These are phyloP conservation scores for Triticum timopheevii DNA, from an alignment of 176 grass and related monocot species.

Conservation along the genomic window DNA sequence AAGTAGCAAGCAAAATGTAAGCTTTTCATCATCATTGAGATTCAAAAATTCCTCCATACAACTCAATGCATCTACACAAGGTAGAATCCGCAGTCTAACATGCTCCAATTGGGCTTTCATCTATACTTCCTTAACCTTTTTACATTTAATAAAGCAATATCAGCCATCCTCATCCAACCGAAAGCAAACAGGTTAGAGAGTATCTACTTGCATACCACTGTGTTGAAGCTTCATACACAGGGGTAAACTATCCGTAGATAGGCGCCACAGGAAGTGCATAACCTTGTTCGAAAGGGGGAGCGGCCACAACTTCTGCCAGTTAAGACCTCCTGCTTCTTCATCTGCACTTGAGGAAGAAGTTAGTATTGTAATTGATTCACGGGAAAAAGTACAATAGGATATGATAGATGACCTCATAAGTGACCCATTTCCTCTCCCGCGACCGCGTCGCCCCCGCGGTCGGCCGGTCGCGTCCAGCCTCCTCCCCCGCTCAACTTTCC, in stretches of 20 bases:
- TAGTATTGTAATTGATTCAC: not conserved
- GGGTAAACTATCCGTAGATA: no score
- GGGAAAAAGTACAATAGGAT: no score
- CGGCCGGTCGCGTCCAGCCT: no score
- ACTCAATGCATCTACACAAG: not conserved
- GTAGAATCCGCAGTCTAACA: not conserved
- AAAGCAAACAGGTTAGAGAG: not conserved
- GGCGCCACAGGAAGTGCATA: not conserved
- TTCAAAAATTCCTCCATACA: not conserved
- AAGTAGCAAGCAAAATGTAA: not conserved
- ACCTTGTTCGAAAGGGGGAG: not conserved
- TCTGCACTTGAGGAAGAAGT: not conserved
- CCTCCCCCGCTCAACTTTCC: no score
- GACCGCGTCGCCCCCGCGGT: no score
- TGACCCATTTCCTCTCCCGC: no score
- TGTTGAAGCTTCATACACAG: no score
- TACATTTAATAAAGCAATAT: not conserved
- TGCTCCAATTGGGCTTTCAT: not conserved
- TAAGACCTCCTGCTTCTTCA: not conserved
- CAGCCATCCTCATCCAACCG: not conserved
- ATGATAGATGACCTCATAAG: no score
- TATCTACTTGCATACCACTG: not conserved
- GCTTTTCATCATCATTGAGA: not conserved
- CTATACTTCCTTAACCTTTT: not conserved
- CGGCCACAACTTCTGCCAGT: not conserved